Base-by-base conservation (phyloP, 2,329 filamentous ascomycete genomes). In the Chrysosporium keratinophilum region DNA sequence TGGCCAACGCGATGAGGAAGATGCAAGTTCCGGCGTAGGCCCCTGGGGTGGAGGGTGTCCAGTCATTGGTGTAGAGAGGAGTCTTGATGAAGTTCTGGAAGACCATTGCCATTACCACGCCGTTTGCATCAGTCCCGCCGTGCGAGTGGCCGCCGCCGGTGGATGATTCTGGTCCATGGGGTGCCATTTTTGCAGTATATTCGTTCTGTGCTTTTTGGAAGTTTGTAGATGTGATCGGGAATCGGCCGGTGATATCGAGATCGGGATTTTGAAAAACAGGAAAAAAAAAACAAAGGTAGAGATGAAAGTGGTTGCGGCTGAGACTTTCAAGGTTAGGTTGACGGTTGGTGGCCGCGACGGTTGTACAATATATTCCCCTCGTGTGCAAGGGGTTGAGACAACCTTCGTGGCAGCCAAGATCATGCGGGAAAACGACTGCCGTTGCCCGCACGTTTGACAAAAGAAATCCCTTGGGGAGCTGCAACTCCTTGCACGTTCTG, bases 1-100 rank as follows among this genome's bases (percentile, higher is more conserved):
- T 75, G 56, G 83, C 83, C 50, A 97, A 82, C 43, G 85, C 62
- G 66, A 95, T 83, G 56, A 96, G 78, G 72, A 96, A 96, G 68
- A 96, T 87, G 74, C 91, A 95, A 28, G 88, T 95, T 54, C 82
- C 91, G 1, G 88, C 88, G 70, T 96, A 97, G 56, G 78, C 73
- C 61, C 84, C 88, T 5, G 77, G 73, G 35, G 73, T 83, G 28
- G 66, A 71, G 4, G 91, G 91, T 1, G 85, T 85, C 88, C 90
- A 97, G 50, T 75, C 67, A 19, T 71, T 67, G 14, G 87, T 83
- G 73, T 77, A 88, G 44, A 88, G 76, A 2, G 83, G 75, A 0
- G 83, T 87, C 53, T 66, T 69, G 45, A 80, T 79, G 54, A 74
- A 71, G 58, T 77, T 80, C 35, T 56, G 52, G 58, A 74, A 74